Evolutionary conservation across 108 stramenopile genomes (phyloP).

Genomic region (Discostella stelligeroides): DNA sequence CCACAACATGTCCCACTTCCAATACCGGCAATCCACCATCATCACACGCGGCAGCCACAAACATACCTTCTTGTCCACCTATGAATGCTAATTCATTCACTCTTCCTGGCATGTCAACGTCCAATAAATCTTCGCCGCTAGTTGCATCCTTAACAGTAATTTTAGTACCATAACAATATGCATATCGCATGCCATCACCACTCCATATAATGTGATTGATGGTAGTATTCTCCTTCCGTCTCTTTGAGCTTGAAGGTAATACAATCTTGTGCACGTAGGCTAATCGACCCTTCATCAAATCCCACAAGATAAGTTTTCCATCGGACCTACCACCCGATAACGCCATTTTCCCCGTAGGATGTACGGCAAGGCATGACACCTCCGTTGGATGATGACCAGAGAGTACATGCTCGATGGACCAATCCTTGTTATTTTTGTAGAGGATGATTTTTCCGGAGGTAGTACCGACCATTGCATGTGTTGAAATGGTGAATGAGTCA

Average conservation of each 20-base stretch:
- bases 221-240: neutral
- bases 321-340: constrained; percentile 73
- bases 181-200: constrained; percentile 74
- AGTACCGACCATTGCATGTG: constrained; percentile 81
- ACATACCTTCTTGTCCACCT: constrained; percentile 67
- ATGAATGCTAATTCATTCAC: constrained; percentile 82
- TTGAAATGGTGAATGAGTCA: constrained; percentile 32
- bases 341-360: constrained; percentile 85
- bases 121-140: constrained; percentile 75
- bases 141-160: constrained; percentile 81
- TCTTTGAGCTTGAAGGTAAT: constrained; percentile 24
- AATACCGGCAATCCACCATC: constrained; percentile 89
- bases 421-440: constrained; percentile 79
- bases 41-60: constrained; percentile 87
- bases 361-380: constrained; percentile 73
- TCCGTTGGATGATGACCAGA: constrained; percentile 77
- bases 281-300: constrained; percentile 86
- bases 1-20: constrained; percentile 59
- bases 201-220: constrained; percentile 73
- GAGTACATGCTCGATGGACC: constrained; percentile 83
- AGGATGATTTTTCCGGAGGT: constrained; percentile 79
- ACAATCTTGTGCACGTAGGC: constrained; percentile 74
- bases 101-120: constrained; percentile 71
- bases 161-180: constrained; percentile 67
- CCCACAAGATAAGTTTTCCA: constrained; percentile 86